Conservation (phyloP, 192 early-diverging fungal species). For the Coemansia sp. region DNA sequence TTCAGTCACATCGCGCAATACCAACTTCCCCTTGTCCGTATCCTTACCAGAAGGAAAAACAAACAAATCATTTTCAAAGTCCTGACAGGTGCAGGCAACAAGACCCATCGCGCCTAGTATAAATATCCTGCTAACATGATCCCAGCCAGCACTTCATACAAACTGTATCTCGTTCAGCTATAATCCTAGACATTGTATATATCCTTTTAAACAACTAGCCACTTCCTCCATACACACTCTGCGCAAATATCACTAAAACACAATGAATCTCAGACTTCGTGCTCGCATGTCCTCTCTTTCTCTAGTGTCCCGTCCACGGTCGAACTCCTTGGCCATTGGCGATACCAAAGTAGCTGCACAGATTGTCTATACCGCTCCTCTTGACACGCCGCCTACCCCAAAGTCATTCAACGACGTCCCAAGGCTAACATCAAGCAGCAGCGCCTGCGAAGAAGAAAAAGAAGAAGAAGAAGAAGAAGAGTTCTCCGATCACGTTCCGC, state of each 20-base stretch:
- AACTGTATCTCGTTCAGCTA: neutral
- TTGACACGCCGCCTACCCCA: constrained; percentile 31
- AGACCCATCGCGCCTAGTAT: neutral
- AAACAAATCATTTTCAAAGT: neutral
- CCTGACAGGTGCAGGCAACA: neutral
- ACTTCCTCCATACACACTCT: neutral
- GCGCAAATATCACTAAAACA: no score
- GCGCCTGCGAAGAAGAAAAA: neutral
- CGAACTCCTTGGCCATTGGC: no score
- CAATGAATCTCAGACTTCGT: constrained; percentile 5
- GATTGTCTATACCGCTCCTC: neutral
- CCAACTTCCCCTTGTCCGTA: neutral
- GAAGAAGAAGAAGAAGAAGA: no score
- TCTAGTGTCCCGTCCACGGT: constrained; percentile 9
- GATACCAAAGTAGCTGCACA: neutral
- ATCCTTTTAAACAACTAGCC: neutral
- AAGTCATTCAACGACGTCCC: constrained; percentile 31
- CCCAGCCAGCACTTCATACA: no score
- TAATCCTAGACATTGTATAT: neutral
- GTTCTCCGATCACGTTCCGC: neutral
- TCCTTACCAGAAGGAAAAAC: neutral
- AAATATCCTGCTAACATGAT: neutral
- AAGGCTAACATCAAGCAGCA: neutral
- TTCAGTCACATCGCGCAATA: neutral
- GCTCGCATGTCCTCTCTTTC: constrained; percentile 21